A percentile compares a stretch with the other conserved stretches of the same genome.
These are phyloP conservation scores for Mastigamoeba balamuthi DNA, from an alignment of 78 protist species.

Conservation along the genomic window DNA sequence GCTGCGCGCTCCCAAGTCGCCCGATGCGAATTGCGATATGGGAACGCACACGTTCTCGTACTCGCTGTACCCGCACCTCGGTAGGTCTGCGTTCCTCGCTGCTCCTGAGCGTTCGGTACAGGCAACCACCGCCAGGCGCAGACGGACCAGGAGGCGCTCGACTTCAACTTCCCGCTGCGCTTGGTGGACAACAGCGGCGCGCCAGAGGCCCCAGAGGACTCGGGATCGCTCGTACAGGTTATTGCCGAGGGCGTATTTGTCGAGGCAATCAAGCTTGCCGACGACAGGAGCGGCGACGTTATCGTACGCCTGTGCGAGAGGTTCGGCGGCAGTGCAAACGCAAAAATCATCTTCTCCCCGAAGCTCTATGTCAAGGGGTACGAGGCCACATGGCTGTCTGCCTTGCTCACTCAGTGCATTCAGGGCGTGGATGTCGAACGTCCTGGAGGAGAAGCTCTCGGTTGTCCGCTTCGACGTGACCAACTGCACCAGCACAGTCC, in stretches of 20 bases:
- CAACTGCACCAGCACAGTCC: too few species aligned
- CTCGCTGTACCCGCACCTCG: constrained; percentile 50
- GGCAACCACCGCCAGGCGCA: constrained; percentile 20
- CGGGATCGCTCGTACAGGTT: neutral
- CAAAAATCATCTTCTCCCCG: too few species aligned
- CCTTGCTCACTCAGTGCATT: too few species aligned
- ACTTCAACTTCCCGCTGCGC: constrained; percentile 1
- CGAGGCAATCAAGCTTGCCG: neutral
- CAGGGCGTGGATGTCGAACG: too few species aligned
- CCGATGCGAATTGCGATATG: constrained; percentile 68
- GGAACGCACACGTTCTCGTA: constrained; percentile 59
- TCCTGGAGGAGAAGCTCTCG: too few species aligned
- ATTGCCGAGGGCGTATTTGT: neutral
- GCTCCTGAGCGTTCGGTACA: neutral
- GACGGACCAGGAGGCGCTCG: constrained; percentile 19
- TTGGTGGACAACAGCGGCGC: neutral
- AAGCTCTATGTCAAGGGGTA: too few species aligned
- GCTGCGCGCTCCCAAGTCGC: constrained; percentile 63
- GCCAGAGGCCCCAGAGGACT: neutral
- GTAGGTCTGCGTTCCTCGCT: neutral
- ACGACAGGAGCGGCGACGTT: neutral
- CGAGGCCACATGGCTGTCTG: too few species aligned
- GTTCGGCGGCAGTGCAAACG: too few species aligned
- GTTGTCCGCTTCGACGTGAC: too few species aligned
- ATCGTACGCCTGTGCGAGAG: neutral